Evolutionary conservation across 805 yeast species (phyloP), one percentile per base, ranked within the genome.

Genomic region (Saccharomycopsis sp.): DNA sequence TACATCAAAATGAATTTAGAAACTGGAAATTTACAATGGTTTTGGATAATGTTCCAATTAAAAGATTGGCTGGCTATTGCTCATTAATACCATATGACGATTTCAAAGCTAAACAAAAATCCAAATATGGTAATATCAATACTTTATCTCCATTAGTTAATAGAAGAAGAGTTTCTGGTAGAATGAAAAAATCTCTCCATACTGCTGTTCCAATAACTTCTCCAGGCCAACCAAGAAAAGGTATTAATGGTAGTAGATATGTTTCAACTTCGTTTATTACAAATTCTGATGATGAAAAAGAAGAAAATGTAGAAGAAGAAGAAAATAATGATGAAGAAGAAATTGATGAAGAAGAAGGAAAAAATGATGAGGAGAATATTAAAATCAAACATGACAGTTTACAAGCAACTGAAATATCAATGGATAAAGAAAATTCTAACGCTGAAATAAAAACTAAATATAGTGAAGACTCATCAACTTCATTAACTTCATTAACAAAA

Each of bases 1-100:
- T 92, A 48, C 96, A 92, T 58, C 98, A 92, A 60, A 79, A 86
- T 59, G 96, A 88, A 51, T 92, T 92, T 60, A 72, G 96, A 53
- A 96, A 87, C 53, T 92, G 98, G 97, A 74, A 86, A 58, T 84
- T 79, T 52, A 86, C 96, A 9, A 87, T 83, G 94, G 77, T 77
- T 15, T 56, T 87, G 26, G 86, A 86, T 45, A 70, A 72, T 43
- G 58, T 71, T 23, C 78, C 94, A 2, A 77, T 79, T 44, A 73
- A 66, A 17, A 64, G 70, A 31, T 76, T 83, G 42, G 85, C 83
- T 13, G 87, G 85, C 0, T 68, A 77, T 38, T 76, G 64, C 48
- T 67, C 86, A 4, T 62, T 83, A 48, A 69, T 78, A 31, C 61
- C 74, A 3, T 69, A 76, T 49, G 87, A 78, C 30, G 9, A 4